Evolutionary conservation across 192 early-diverging fungal species (phyloP).

Genomic region (Chytriomyces hyalinus): DNA sequence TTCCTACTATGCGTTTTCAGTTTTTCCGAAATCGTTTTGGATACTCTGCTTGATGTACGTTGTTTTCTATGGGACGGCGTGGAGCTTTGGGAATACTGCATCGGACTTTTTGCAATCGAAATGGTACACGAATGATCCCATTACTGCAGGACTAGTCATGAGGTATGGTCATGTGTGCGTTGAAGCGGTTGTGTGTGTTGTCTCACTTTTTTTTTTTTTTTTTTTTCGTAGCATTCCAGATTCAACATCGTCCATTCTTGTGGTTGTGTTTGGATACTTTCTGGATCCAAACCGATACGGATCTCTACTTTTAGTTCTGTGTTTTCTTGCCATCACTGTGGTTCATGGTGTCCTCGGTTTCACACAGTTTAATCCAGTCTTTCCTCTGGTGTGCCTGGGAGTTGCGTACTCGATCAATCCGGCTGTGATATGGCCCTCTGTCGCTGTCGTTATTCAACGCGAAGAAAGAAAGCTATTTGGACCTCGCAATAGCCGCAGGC

Average conservation of each 20-base stretch:
- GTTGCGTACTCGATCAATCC: conserved; percentile 67
- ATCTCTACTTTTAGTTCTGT: conserved; percentile 57
- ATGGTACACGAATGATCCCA: conserved; percentile 59
- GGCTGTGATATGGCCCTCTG: conserved; percentile 66
- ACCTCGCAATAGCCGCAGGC: background rate
- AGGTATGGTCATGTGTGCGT: conserved; percentile 42
- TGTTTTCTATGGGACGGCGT: conserved; percentile 59
- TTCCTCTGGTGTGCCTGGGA: conserved; percentile 61
- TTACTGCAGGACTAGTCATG: conserved; percentile 60
- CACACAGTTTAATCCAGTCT: conserved; percentile 55
- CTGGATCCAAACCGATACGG: conserved; percentile 62
- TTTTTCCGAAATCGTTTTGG: conserved; percentile 58
- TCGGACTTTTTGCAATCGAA: conserved; percentile 63
- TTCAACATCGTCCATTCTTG: conserved; percentile 63
- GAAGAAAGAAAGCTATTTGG: conserved; percentile 39
- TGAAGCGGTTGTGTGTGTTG: background rate
- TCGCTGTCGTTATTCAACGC: conserved; percentile 64
- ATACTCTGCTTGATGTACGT: conserved; percentile 60
- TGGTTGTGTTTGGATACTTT: conserved; percentile 63
- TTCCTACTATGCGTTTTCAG: conserved; percentile 24
- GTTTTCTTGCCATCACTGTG: conserved; percentile 57
- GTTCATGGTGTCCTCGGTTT: conserved; percentile 64
- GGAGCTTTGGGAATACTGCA: conserved; percentile 63
- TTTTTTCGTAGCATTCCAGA: conserved; percentile 61
- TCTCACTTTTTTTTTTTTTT: background rate